Evolutionary conservation across 129 eudicot species (phyloP), one percentile per base, ranked within the genome.

Genomic region (Smallanthus sonchifolius): DNA sequence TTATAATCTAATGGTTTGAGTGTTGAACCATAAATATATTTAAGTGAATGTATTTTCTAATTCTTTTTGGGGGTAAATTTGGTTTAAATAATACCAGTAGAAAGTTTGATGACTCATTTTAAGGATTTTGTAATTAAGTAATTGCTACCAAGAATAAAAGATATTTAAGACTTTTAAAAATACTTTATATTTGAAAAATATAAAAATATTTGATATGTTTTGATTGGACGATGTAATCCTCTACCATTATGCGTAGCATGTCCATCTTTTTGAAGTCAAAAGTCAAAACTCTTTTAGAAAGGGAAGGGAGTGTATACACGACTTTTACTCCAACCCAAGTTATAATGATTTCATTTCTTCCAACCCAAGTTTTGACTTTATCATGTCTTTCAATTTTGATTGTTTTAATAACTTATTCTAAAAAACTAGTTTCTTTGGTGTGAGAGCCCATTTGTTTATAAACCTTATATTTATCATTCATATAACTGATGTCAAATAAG

Each of bases 171-270:
- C 10, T 40, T 42, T 42, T 7, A 9, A 42, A 7, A 7, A 7
- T 42, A 42, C 2, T 42, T 11, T 11, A 42, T 42, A 42, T 1
- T 10, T 42, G 45, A 42, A 42, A 40, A 42, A 42, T 42, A 42
- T 42, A 42, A 8, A 24, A 42, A 51, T 51, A 51, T 51, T 51
- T 51, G 57, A 16, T 51, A 2, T 51, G 57, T 16, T 51, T 51
- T 51, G 57, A 51, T 51, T 28, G 57, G 49, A 51, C 8, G 20
- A 4, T 6, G 57, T n/a, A 51, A 51, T 6, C 7, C 32, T 16
- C 32, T 4, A 37, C 0, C 11, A 43, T 64, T 37, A 64, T 64
- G 69, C 69, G 49, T 64, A 64, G 69, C 69, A 64, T 64, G 69
- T 64, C 14, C 48, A 38, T 15, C 28, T 64, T 63, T 63, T 16